A percentile compares a stretch with the other conserved stretches of the same genome.
These are phyloP conservation scores for Stereum hirsutum DNA, from an alignment of 1,284 basidiomycete genomes.

Conservation along the genomic window DNA sequence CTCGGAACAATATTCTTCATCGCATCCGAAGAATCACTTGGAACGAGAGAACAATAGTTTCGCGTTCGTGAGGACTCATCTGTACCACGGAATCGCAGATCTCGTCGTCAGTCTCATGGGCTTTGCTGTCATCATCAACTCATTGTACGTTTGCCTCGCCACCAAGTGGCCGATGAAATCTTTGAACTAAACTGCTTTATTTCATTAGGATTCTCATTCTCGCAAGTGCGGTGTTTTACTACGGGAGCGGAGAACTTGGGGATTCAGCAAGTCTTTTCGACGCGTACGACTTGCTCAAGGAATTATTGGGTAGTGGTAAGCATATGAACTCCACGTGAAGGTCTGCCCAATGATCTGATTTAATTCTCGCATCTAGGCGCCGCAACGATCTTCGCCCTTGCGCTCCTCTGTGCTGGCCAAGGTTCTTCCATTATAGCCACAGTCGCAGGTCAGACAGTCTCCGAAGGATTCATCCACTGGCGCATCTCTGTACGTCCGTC, in stretches of 20 bases:
- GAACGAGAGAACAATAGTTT: constrained; percentile 54
- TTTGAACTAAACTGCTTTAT: background rate
- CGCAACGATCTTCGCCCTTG: constrained; percentile 80
- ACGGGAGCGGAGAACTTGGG: constrained; percentile 29
- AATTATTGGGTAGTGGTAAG: constrained; percentile 60
- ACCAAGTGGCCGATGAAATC: constrained; percentile 32
- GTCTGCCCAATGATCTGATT: background rate
- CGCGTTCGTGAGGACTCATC: constrained; percentile 64
- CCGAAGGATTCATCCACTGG: constrained; percentile 93
- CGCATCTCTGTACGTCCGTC: constrained; percentile 58
- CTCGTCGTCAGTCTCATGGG: constrained; percentile 57
- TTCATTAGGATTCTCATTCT: constrained; percentile 54
- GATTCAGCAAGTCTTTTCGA: constrained; percentile 74
- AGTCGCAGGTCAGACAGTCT: constrained; percentile 86
- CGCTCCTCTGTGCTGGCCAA: constrained; percentile 82
- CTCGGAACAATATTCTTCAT: background rate
- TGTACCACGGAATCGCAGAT: constrained; percentile 70
- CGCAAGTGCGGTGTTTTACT: constrained; percentile 69
- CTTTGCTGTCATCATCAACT: constrained; percentile 56
- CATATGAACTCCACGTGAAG: constrained; percentile 5
- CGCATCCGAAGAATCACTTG: background rate
- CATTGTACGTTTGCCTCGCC: constrained; percentile 29
- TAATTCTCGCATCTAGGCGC: constrained; percentile 34
- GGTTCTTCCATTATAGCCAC: constrained; percentile 92
- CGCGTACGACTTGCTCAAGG: constrained; percentile 66